phyloP scores from a whole-genome alignment of 345 rosid species.

The Geranium brycei region DNA sequence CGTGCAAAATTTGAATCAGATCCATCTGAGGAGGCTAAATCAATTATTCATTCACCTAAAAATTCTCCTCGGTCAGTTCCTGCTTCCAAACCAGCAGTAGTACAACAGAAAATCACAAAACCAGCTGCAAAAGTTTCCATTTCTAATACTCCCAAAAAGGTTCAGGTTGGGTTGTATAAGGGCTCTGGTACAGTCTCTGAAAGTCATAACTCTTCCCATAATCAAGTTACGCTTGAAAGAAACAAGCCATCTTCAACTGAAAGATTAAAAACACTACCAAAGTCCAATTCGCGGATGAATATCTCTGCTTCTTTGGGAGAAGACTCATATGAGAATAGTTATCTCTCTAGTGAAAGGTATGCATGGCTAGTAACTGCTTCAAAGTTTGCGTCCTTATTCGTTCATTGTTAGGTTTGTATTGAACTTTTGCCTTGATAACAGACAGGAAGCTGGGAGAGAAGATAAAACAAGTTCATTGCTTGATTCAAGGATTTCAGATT shows the following conservation, averaged over 20 bases:
- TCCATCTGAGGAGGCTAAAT: constrained; percentile 25
- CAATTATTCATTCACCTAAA: constrained; percentile 27
- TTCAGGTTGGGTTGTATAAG: constrained; percentile 30
- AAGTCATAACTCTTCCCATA: constrained; percentile 28
- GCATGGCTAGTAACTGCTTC: constrained; percentile 12
- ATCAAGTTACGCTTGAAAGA: constrained; percentile 33
- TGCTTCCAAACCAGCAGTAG: constrained; percentile 23
- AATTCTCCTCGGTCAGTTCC: constrained; percentile 32
- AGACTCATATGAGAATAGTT: constrained; percentile 25
- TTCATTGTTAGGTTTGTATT: not conserved
- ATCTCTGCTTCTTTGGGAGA: constrained; percentile 25
- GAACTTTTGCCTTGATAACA: constrained; percentile 13
- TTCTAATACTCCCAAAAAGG: constrained; percentile 29
- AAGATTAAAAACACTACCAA: constrained; percentile 34
- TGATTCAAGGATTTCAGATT: constrained; percentile 46
- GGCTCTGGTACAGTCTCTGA: constrained; percentile 24
- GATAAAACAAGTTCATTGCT: constrained; percentile 23
- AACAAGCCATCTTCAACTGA: constrained; percentile 36
- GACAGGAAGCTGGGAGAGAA: constrained; percentile 32
- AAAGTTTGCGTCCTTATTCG: not conserved
- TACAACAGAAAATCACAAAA: constrained; percentile 30
- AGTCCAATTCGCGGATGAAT: constrained; percentile 23
- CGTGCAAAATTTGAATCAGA: constrained; percentile 30
- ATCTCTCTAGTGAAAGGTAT: constrained; percentile 31
- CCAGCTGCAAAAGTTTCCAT: constrained; percentile 30